Conservation (phyloP, 306 rosid genomes). For the Biancaea sappan region DNA sequence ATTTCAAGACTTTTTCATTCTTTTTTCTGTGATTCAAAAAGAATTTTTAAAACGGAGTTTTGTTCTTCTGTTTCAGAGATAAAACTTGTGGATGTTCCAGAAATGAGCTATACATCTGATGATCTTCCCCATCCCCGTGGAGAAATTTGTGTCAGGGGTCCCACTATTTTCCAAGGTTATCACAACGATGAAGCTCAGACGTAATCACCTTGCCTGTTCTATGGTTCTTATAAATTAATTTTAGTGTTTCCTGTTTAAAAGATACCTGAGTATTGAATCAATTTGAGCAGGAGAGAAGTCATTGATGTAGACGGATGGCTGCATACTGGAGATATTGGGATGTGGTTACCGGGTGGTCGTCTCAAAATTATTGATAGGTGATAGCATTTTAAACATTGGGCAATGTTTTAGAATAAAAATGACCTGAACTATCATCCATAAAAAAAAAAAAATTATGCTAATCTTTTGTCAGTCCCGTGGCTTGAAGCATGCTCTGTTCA, state of each 20-base stretch:
- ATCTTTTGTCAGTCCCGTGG: neutral
- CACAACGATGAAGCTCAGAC: constrained; percentile 92
- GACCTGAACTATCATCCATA: constrained; percentile 9
- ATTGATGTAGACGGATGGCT: constrained; percentile 95
- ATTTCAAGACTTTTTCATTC: neutral
- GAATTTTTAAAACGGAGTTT: constrained; percentile 33
- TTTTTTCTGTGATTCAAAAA: neutral
- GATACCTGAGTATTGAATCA: constrained; percentile 30
- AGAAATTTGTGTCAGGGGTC: constrained; percentile 99
- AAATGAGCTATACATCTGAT: constrained; percentile 89
- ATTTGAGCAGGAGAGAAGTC: constrained; percentile 82
- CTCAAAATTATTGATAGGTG: constrained; percentile 96
- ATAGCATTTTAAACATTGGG: constrained; percentile 24
- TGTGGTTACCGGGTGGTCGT: constrained; percentile 90
- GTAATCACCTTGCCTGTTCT: constrained; percentile 52
- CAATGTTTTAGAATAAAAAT: neutral
- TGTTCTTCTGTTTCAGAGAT: constrained; percentile 66
- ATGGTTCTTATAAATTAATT: constrained; percentile 26
- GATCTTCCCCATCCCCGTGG: constrained; percentile 97
- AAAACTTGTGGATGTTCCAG: constrained; percentile 96
- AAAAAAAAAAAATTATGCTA: constrained; percentile 16
- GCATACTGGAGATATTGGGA: constrained; percentile 94
- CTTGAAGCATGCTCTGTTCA: constrained; percentile 15
- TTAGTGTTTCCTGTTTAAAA: constrained; percentile 25
- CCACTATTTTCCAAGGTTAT: constrained; percentile 81